Base-by-base conservation (phyloP, 805 yeast genomes). In the Yarrowia porcina region DNA sequence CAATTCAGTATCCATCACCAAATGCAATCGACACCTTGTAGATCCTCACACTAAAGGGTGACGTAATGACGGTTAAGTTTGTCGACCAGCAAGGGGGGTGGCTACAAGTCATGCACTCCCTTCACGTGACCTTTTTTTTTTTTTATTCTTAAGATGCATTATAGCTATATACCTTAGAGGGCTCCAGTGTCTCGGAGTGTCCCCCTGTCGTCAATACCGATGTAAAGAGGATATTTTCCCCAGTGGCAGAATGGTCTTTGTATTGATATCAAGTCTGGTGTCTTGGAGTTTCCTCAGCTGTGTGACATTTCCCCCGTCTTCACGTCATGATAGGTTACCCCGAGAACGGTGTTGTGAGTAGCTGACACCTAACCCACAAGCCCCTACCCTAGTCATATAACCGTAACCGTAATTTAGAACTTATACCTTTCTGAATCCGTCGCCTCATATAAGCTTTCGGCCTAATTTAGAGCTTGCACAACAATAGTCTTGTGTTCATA, bases 101-200 rank as follows among this genome's bases (percentile, higher is more conserved):
- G 20, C 47, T 20, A 23, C 30, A 1, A 25, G 21, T 27, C 32
- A 27, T 45, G 50, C 50, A 42, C n/a, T n/a, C n/a, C n/a, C n/a
- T n/a, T 45, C 52, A 45, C 52, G 52, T 45, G 52, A 45, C 25
- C 7, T n/a, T n/a, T n/a, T n/a, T n/a, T n/a, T n/a, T n/a, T n/a
- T n/a, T n/a, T n/a, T n/a, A n/a, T n/a, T n/a, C n/a, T n/a, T n/a
- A n/a, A n/a, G n/a, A n/a, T n/a, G n/a, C n/a, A n/a, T n/a, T n/a
- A n/a, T n/a, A n/a, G n/a, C n/a, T n/a, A n/a, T n/a, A n/a, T n/a
- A n/a, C n/a, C n/a, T 4, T 7, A 28, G 25, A 28, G 28, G n/a
- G 50, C 23, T 11, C 11, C 28, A 17, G 50, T 44, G 50, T 44
- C 35, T 44, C 12, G 18, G 35, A 17, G 10, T 44, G 35, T 45